phyloP scores from a whole-genome alignment of 1,139 yeast species.

The Kodamaea arcana region DNA sequence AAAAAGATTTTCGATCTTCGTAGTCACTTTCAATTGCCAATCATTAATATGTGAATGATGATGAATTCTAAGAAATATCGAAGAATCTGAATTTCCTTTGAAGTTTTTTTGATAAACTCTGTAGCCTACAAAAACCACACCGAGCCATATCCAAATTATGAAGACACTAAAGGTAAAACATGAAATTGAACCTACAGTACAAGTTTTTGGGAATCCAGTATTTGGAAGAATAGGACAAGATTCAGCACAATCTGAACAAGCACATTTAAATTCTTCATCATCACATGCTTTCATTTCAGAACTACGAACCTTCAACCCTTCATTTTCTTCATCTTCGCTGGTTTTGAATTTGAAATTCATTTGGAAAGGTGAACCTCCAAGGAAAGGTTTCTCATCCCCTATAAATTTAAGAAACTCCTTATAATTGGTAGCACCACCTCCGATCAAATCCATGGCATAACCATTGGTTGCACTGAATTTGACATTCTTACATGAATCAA shows the following conservation, averaged over 20 bases:
- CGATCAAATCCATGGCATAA: slow-evolving; percentile 92
- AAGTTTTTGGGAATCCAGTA: slow-evolving; percentile 27
- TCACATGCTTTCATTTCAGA: slow-evolving; percentile 53
- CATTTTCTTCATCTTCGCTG: slow-evolving; percentile 6
- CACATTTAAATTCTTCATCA: slow-evolving; percentile 66
- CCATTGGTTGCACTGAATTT: slow-evolving; percentile 95
- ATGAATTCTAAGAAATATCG: slow-evolving; percentile 1
- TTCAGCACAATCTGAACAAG: slow-evolving; percentile 84
- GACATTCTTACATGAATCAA: slow-evolving; percentile 81
- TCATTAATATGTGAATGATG: not conserved
- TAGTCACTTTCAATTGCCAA: slow-evolving; percentile 1
- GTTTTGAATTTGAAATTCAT: slow-evolving; percentile 62
- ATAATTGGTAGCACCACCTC: slow-evolving; percentile 87
- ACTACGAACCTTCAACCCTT: slow-evolving; percentile 21
- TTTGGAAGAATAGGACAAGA: slow-evolving; percentile 69
- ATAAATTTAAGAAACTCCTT: slow-evolving; percentile 73
- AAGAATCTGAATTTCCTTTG: not conserved
- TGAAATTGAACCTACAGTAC: slow-evolving; percentile 61
- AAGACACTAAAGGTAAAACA: slow-evolving; percentile 69
- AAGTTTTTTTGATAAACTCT: slow-evolving; percentile 29
- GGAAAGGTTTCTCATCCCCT: slow-evolving; percentile 88
- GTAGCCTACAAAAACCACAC: slow-evolving; percentile 35
- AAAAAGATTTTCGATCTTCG: slow-evolving; percentile 19
- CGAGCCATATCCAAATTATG: slow-evolving; percentile 41
- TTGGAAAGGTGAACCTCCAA: slow-evolving; percentile 96